Conservation (phyloP, 345 rosid genomes). For the Tarenaya hassleriana region DNA sequence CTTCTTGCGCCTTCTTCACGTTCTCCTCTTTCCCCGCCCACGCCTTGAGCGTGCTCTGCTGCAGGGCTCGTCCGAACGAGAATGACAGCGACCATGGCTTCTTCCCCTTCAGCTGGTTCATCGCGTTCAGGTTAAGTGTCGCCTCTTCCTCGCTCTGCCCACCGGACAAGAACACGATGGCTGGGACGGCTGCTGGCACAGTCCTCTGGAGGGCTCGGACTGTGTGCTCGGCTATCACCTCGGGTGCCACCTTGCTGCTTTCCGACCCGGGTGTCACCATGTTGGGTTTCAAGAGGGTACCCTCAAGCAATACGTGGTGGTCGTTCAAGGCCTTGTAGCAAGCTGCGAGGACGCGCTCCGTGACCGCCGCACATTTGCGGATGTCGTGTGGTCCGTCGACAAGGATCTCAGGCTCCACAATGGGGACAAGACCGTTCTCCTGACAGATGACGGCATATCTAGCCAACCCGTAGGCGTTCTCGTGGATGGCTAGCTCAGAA, state of each 20-base stretch:
- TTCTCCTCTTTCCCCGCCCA: slow-evolving; percentile 68
- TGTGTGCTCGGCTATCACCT: slow-evolving; percentile 79
- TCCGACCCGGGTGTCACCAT: slow-evolving; percentile 98
- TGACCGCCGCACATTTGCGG: slow-evolving; percentile 74
- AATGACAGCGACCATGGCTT: slow-evolving; percentile 77
- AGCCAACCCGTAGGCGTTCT: slow-evolving; percentile 33
- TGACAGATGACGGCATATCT: slow-evolving; percentile 91
- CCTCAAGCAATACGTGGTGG: slow-evolving; percentile 92
- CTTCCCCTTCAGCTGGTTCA: too few relatives aligned
- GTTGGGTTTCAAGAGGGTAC: slow-evolving; percentile 91
- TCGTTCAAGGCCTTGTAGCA: slow-evolving; percentile 96
- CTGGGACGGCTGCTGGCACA: slow-evolving; percentile 90
- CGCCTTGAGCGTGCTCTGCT: slow-evolving; percentile 78
- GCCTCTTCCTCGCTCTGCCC: slow-evolving; percentile 95
- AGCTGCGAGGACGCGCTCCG: slow-evolving; percentile 83
- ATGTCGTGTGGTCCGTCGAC: slow-evolving; percentile 92
- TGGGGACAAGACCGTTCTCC: slow-evolving; percentile 92
- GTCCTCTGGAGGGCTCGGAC: slow-evolving; percentile 85
- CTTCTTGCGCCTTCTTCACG: slow-evolving; percentile 40
- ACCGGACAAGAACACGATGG: slow-evolving; percentile 78
- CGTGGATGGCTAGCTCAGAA: slow-evolving; percentile 62
- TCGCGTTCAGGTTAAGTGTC: too few relatives aligned
- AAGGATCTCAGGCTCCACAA: slow-evolving; percentile 93
- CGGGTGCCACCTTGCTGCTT: slow-evolving; percentile 64
- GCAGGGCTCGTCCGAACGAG: slow-evolving; percentile 77